Evolutionary conservation across 345 rosid species (phyloP).

Genomic region (Dipteronia dyeriana): DNA sequence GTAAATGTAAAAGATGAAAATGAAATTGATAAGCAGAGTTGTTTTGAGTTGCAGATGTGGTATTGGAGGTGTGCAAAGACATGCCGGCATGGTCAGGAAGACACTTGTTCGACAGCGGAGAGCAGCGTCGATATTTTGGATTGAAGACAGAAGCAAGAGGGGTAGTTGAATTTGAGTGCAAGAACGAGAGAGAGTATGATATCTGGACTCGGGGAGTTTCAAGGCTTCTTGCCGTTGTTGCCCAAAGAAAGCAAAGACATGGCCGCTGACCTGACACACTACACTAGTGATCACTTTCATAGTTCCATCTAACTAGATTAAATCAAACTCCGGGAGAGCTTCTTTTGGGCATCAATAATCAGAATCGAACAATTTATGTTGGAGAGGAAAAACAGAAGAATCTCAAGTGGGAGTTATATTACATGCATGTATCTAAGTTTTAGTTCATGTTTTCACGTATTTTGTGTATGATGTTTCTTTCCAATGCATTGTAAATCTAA

Average conservation of each 20-base stretch:
- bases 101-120: constrained; percentile 64
- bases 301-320: too few relatives aligned
- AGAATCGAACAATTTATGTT: too few relatives aligned
- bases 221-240: constrained; percentile 59
- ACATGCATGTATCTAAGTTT: too few relatives aligned
- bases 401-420: background rate
- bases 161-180: constrained; percentile 80
- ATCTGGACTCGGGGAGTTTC: constrained; percentile 82
- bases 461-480: background rate
- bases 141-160: constrained; percentile 68
- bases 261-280: background rate
- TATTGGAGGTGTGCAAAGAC: constrained; percentile 70
- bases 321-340: too few relatives aligned
- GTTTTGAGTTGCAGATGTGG: constrained; percentile 51
- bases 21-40: background rate
- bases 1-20: background rate
- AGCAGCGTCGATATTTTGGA: constrained; percentile 75
- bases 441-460: background rate
- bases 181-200: constrained; percentile 68
- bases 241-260: constrained; percentile 43
- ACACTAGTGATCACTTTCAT: too few relatives aligned
- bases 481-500: background rate
- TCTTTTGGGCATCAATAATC: too few relatives aligned
- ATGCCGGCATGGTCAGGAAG: constrained; percentile 94
- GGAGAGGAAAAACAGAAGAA: background rate